Evolutionary conservation across 345 rosid species (phyloP).

Genomic region (Pugionium dolabratum): DNA sequence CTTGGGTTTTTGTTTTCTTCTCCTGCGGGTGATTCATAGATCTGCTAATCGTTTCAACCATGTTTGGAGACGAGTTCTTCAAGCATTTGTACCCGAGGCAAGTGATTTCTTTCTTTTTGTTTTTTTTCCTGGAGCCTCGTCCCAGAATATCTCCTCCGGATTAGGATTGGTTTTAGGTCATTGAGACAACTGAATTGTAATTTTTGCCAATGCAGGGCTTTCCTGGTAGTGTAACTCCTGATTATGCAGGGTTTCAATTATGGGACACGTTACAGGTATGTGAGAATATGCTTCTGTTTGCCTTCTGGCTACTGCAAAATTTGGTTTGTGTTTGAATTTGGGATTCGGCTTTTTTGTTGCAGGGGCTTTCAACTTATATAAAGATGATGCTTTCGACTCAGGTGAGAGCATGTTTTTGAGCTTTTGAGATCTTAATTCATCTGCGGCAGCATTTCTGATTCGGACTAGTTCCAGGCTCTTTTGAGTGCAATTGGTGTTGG

Average conservation of each 20-base stretch:
- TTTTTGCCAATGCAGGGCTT: slow-evolving; percentile 58
- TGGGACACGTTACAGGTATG: slow-evolving; percentile 94
- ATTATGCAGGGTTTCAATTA: slow-evolving; percentile 80
- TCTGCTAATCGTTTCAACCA: slow-evolving; percentile 65
- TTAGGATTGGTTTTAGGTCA: background rate
- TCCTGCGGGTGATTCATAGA: slow-evolving; percentile 37
- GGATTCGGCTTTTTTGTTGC: background rate
- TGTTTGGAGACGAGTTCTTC: slow-evolving; percentile 76
- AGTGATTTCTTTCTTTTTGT: slow-evolving; percentile 14
- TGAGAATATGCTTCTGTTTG: background rate
- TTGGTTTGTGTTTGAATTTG: slow-evolving; percentile 11
- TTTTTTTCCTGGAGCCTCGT: background rate
- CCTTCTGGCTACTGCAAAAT: background rate
- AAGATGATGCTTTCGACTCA: slow-evolving; percentile 98
- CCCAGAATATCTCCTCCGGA: background rate
- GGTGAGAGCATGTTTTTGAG: slow-evolving; percentile 47
- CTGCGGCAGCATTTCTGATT: slow-evolving; percentile 9
- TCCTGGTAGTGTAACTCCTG: slow-evolving; percentile 86
- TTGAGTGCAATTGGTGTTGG: slow-evolving; percentile 96
- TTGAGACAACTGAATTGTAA: slow-evolving; percentile 5
- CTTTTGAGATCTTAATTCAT: slow-evolving; percentile 2
- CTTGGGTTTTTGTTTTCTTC: no score
- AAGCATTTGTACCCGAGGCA: slow-evolving; percentile 95
- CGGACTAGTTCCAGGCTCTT: slow-evolving; percentile 59
- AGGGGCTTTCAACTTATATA: slow-evolving; percentile 93